Base-by-base conservation (phyloP, 2,329 filamentous ascomycete genomes). In the Periconia sp. region DNA sequence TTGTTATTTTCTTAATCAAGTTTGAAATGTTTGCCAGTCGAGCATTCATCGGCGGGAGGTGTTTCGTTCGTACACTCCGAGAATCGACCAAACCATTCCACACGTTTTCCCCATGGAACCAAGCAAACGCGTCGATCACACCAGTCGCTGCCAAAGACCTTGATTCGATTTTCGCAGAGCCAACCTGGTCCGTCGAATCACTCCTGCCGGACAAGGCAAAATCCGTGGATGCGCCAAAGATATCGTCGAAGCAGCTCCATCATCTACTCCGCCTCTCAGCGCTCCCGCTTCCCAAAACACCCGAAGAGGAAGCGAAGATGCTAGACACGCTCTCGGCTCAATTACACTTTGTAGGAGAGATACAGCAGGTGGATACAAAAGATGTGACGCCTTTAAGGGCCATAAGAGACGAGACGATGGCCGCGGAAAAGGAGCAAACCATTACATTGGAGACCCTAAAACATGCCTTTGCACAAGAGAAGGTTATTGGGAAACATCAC, bases 241-340 rank as follows among this genome's bases (percentile, higher is more conserved):
- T 95, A 57, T 86, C 88, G 0, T 77, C 85, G 0, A 70, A 84
- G 43, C 86, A 91, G 71, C 82, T 97, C 0, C 85, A 85, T 63
- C 93, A 97, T 72, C 85, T 97, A 10, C 86, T 97, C 35, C 89
- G 90, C 17, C 86, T 97, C 40, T 96, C 92, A 3, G 92, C 93
- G 14, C 86, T 99, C 0, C 92, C 93, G 0, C 81, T 82, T 1
- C 92, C 93, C 0, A 75, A 80, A 17, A 80, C 80, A 1, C 60
- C 77, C 1, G 79, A 79, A 48, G 87, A 92, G 63, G 88, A 96
- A 70, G 65, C 77, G 0, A 75, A 80, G 23, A 91, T 96, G 84
- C 81, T 96, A 3, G 70, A 82, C 19, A 92, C 88, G 1, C 81
- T 99, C 1, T 82, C 87, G 49, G 85, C 89, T 31, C 94, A 99